A percentile compares a stretch with the other conserved stretches of the same genome.
phyloP scores from a whole-genome alignment of 306 rosid species.

The Luffa aegyptiaca region DNA sequence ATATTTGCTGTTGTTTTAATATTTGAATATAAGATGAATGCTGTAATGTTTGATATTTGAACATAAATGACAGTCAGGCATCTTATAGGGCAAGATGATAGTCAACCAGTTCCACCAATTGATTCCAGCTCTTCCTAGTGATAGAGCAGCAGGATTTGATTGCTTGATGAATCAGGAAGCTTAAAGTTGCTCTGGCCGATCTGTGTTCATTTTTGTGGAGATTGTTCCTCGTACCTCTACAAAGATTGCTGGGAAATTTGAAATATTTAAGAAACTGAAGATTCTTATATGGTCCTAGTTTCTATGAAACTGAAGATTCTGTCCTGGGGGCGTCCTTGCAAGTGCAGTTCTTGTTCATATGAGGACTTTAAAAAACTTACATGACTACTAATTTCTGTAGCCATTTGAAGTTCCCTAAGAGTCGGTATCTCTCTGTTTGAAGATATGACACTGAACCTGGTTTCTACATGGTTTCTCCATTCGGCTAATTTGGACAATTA shows the following conservation, averaged over 20 bases:
- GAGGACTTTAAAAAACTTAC: too few species aligned
- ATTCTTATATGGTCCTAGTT: background rate
- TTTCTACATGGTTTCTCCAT: background rate
- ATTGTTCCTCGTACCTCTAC: background rate
- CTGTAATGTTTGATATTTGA: background rate
- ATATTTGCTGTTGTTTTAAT: too few species aligned
- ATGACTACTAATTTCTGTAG: background rate
- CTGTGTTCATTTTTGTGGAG: background rate
- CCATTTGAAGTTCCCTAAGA: background rate
- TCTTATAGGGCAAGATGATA: background rate
- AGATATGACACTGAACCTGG: background rate
- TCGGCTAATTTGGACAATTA: background rate
- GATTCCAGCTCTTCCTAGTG: background rate
- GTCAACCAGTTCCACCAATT: background rate
- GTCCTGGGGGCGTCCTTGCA: background rate
- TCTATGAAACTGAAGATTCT: background rate
- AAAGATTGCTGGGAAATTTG: background rate
- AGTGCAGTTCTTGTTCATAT: background rate
- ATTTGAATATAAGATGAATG: background rate
- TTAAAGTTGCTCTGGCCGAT: background rate
- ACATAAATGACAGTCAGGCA: background rate
- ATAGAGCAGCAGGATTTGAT: background rate
- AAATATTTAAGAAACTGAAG: background rate
- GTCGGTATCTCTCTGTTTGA: background rate
- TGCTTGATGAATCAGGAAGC: background rate